phyloP scores from a whole-genome alignment of 2,329 filamentous ascomycete genomes.

The Epichloe sylvatica region DNA sequence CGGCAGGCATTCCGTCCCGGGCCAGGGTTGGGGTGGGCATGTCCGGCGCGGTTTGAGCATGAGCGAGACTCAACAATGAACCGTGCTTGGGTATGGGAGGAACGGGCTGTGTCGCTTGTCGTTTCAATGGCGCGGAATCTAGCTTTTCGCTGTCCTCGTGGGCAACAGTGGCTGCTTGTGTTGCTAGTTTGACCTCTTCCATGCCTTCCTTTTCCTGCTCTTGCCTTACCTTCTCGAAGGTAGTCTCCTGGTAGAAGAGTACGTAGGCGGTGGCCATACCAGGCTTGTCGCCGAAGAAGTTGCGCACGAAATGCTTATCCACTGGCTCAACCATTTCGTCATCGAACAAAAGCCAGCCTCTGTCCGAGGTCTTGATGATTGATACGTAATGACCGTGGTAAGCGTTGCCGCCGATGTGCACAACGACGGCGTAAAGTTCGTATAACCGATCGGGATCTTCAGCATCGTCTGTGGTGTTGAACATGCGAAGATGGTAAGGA shows the following conservation, averaged over 20 bases:
- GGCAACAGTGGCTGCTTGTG: conserved; percentile 41
- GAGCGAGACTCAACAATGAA: conserved; percentile 45
- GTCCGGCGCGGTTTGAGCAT: conserved; percentile 49
- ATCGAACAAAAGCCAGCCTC: conserved; percentile 91
- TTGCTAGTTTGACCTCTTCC: conserved; percentile 45
- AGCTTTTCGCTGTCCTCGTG: conserved; percentile 32
- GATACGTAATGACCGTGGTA: conserved; percentile 97
- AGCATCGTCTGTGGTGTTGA: conserved; percentile 93
- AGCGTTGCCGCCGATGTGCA: conserved; percentile 91
- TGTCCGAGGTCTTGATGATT: conserved; percentile 92
- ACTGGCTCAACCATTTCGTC: conserved; percentile 98
- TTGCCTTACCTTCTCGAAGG: conserved; percentile 49
- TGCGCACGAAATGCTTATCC: conserved; percentile 87
- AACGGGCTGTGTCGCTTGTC: conserved; percentile 36
- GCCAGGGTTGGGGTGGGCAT: conserved; percentile 11
- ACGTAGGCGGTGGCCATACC: conserved; percentile 92
- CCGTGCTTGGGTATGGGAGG: conserved; percentile 34
- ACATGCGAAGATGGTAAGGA: conserved; percentile 88
- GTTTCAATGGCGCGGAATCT: conserved; percentile 31
- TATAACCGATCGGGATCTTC: conserved; percentile 88
- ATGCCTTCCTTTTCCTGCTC: conserved; percentile 73
- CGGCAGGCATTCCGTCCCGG: conserved; percentile 8
- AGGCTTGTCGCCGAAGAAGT: conserved; percentile 90
- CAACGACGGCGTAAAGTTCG: conserved; percentile 91
- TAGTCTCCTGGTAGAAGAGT: conserved; percentile 91